Base-by-base conservation (phyloP, 2,329 filamentous ascomycete genomes). In the Fusarium chlamydosporum region DNA sequence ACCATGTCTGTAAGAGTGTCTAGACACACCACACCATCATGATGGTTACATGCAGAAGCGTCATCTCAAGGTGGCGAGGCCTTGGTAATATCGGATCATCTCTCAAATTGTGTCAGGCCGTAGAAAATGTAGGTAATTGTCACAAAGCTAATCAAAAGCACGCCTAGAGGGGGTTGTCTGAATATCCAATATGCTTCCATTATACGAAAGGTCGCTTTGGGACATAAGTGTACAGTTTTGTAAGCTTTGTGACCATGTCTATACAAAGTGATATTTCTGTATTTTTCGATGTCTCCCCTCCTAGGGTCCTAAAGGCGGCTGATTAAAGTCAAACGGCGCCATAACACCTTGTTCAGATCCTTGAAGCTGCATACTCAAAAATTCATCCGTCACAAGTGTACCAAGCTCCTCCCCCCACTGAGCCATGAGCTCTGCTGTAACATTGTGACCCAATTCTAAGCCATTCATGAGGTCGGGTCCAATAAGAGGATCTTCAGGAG, bases 361-460 rank as follows among this genome's bases (percentile, higher is more conserved):
- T 35, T 76, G 76, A 18, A 78, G 75, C 45, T 78, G 76, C 62
- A 76, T 74, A 51, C 76, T 78, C 53, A 78, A 62, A 50, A 77
- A 77, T 60, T 78, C 76, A 40, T 78, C 76, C 13, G 76, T 78
- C 37, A 78, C 74, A 51, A 78, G 68, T n/a, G 76, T 77, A 3
- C 76, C 76, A 11, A 78, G 56, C 42, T 78, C 76, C 10, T 76
- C 74, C 3, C 67, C 73, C 63, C 74, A 71, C 18, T 74, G 72
- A n/a, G 71, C 72, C 70, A 78, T 69, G 31, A 77, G 70, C 23
- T 68, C 69, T 5, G 69, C 62, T 46, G 74, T 71, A 12, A 67
- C 66, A 11, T 70, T 65, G 10, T 71, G 65, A 31, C 62, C 71
- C 15, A 77, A 51, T 34, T 78, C 74, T 20, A 78, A 65, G 12